Base-by-base conservation (phyloP, 345 rosid species). In the Syzygium aromaticum region DNA sequence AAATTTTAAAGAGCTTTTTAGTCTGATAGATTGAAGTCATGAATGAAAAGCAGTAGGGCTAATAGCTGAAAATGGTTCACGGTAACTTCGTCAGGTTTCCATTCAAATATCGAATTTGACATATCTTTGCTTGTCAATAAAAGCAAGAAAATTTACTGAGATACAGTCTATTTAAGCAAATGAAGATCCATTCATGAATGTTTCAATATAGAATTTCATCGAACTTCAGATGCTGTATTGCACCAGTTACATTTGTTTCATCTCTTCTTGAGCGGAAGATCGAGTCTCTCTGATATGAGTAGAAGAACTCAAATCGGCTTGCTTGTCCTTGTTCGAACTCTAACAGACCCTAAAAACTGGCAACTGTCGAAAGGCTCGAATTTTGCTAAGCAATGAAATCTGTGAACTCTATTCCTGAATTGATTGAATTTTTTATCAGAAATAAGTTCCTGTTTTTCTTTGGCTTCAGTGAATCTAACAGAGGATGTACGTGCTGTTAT, bases 1-100 rank as follows among this genome's bases (percentile, higher is more conserved):
- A 38, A 91, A 88, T 23, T 97, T 97, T 87, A 92, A 85, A 27
- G 90, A 93, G 83, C 56, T 92, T 51, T 88, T 97, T 21, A 90
- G 92, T 88, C 88, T 86, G 53, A 87, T 88, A 86, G 90, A 89
- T 89, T 88, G 83, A 67, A 84, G 57, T 73, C 80, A 1, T 10
- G 25, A 38, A 33, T 40, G 12, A 73, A 40, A 73, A 17, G 80
- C 49, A 19, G 80, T 11, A 19, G 1, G 7, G 14, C 49, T 38
- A 73, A 9, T 38, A 9, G 25, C 80, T 2, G 14, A 73, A 73
- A 73, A 73, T 73, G 25, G 5, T 73, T 73, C 40, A 64, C 77
- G 5, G 43, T 64, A 30, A 30, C 77, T 73, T 38, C 0, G 14
- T 38, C 80, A 5, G 49, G 22, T 73, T 38, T 11, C 15, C 49